These are phyloP conservation scores for Geranium brycei DNA, from an alignment of 345 rosid species.

Conservation along the genomic window DNA sequence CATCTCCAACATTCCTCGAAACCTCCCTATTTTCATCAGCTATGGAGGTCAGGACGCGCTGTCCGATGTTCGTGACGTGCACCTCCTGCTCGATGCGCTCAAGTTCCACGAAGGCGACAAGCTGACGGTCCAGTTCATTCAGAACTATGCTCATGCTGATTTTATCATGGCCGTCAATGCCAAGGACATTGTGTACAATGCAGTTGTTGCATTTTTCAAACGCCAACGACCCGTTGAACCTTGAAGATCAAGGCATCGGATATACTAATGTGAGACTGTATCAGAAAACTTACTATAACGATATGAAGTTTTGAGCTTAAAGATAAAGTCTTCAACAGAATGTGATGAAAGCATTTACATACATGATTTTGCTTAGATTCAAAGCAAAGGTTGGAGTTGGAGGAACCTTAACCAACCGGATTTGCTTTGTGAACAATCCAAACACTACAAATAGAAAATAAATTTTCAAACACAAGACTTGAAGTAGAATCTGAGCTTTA, in stretches of 20 bases:
- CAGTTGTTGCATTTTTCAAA: slow-evolving; percentile 47
- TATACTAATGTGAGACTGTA: not conserved
- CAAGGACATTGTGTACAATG: slow-evolving; percentile 58
- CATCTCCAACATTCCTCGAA: slow-evolving; percentile 57
- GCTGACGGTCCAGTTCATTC: slow-evolving; percentile 47
- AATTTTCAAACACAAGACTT: too few species aligned
- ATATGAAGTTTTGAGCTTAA: not conserved
- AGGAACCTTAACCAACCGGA: not conserved
- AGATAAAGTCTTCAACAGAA: not conserved
- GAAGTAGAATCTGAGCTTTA: too few species aligned
- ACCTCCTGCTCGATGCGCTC: slow-evolving; percentile 39
- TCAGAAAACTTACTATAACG: not conserved
- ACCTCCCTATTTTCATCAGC: slow-evolving; percentile 61
- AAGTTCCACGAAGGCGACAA: slow-evolving; percentile 56
- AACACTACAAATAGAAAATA: too few species aligned
- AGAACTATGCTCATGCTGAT: slow-evolving; percentile 71
- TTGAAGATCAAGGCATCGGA: too few species aligned
- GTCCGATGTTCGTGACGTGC: slow-evolving; percentile 51
- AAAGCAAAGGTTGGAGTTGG: not conserved
- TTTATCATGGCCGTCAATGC: slow-evolving; percentile 81
- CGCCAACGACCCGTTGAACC: slow-evolving; percentile 10
- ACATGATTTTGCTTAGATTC: not conserved
- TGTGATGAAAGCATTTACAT: not conserved
- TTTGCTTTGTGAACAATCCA: not conserved
- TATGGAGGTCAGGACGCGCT: slow-evolving; percentile 64